Conservation (phyloP, 176 grass and related monocot species). For the Secale cereale region DNA sequence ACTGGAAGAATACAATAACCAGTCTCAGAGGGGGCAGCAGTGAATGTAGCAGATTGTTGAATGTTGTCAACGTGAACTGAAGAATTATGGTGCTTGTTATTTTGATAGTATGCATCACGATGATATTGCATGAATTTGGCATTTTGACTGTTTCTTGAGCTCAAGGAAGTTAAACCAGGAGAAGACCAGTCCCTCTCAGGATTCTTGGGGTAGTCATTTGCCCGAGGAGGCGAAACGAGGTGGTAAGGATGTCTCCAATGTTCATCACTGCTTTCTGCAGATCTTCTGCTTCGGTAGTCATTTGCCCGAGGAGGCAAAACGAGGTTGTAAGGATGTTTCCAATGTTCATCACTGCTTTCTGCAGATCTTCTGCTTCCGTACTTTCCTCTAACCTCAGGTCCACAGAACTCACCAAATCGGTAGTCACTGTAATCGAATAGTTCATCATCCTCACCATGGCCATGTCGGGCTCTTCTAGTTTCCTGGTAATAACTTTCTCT, state of each 20-base stretch:
- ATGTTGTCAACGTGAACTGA: constrained; percentile 11
- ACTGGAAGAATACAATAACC: constrained; percentile 20
- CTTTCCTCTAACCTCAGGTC: constrained; percentile 27
- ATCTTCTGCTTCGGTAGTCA: constrained; percentile 22
- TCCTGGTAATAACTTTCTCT: constrained; percentile 37
- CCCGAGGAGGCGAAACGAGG: constrained; percentile 12
- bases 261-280: constrained; percentile 26
- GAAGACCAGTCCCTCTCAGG: constrained; percentile 32
- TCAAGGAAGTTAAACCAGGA: constrained; percentile 25
- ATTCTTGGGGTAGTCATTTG: constrained; percentile 7
- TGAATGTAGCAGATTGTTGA: constrained; percentile 13
- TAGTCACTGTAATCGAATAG: constrained; percentile 26
- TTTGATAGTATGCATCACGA: constrained; percentile 26
- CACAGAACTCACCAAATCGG: constrained; percentile 14
- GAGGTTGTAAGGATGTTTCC: constrained; percentile 25
- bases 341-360: constrained; percentile 30
- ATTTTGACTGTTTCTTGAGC: constrained; percentile 29
- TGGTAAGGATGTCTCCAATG: constrained; percentile 30
- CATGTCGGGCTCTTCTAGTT: constrained; percentile 24
- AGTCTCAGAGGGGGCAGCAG: constrained; percentile 27
- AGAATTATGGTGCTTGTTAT: constrained; percentile 14
- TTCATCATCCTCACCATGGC: constrained; percentile 13
- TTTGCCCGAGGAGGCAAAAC: constrained; percentile 18
- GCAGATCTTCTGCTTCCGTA: constrained; percentile 25
- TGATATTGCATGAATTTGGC: constrained; percentile 24